These are phyloP conservation scores for Cercospora sp. DNA, from an alignment of 2,329 filamentous ascomycete genomes.

Conservation along the genomic window DNA sequence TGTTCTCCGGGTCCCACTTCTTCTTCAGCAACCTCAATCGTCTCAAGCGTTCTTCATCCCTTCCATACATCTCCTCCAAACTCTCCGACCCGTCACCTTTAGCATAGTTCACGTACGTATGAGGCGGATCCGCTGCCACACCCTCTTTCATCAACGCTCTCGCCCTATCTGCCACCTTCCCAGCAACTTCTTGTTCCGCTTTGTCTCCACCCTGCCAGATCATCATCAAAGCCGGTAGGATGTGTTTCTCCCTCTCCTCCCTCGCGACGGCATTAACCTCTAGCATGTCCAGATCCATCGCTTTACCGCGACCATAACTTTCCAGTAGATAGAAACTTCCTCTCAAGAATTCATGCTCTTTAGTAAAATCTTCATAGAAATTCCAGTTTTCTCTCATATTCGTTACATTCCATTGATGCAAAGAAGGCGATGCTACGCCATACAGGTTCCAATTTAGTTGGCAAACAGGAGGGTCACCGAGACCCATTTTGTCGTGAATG, in stretches of 20 bases:
- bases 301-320: not conserved
- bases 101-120: slow-evolving; percentile 6
- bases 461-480: not conserved
- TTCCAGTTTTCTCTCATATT: not conserved
- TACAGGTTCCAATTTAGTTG: not conserved
- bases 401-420: not conserved
- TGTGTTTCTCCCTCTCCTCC: not conserved
- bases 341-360: not conserved
- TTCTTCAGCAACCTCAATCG: not conserved
- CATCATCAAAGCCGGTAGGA: not conserved
- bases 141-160: slow-evolving; percentile 2
- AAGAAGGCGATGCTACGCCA: not conserved
- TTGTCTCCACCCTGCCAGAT: not conserved
- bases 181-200: not conserved
- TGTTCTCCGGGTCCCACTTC: not conserved
- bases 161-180: not conserved
- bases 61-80: slow-evolving; percentile 3
- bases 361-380: not conserved
- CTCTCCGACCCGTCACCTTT: not conserved
- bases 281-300: not conserved
- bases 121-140: not conserved
- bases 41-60: not conserved
- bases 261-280: not conserved
- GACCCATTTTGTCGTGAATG: slow-evolving; percentile 2
- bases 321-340: not conserved